phyloP scores from a whole-genome alignment of 257 asterid species.

The Linderniella brevidens region DNA sequence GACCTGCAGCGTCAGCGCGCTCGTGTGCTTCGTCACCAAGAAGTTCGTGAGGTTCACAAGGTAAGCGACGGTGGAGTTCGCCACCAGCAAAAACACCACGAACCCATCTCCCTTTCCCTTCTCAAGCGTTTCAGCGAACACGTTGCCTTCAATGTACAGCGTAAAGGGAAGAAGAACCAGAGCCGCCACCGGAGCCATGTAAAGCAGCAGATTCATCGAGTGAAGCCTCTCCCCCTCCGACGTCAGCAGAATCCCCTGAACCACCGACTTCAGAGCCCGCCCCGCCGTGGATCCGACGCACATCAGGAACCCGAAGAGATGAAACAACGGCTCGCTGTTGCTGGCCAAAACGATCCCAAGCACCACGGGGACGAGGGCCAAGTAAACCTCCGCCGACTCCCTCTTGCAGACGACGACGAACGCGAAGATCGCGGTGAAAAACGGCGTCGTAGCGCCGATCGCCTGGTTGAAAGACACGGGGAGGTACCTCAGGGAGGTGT shows the following conservation, averaged over 20 bases:
- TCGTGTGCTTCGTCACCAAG: conserved; percentile 85
- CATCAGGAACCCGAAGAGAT: conserved; percentile 73
- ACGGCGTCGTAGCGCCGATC: conserved; percentile 89
- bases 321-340: conserved; percentile 81
- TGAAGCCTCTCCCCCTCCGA: conserved; percentile 87
- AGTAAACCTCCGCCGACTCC: conserved; percentile 76
- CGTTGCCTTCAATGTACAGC: conserved; percentile 77
- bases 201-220: conserved; percentile 79
- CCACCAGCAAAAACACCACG: conserved; percentile 47
- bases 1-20: conserved; percentile 83
- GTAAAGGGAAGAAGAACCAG: conserved; percentile 65
- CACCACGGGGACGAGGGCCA: conserved; percentile 83
- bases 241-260: conserved; percentile 62
- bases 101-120: conserved; percentile 51
- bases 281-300: conserved; percentile 91
- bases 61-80: conserved; percentile 80
- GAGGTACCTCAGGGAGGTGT: conserved; percentile 73
- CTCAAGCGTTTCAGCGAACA: conserved; percentile 39
- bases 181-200: conserved; percentile 99
- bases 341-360: conserved; percentile 86
- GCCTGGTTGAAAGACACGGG: conserved; percentile 94
- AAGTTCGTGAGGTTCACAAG: conserved; percentile 81
- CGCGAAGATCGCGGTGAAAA: conserved; percentile 86
- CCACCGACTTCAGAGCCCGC: conserved; percentile 83
- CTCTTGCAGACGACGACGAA: conserved; percentile 61